Percentiles rank a stretch among this genome's conserved stretches.
These are phyloP conservation scores for Penicillium digitatum DNA, from an alignment of 2,329 filamentous ascomycete species.

Conservation along the genomic window DNA sequence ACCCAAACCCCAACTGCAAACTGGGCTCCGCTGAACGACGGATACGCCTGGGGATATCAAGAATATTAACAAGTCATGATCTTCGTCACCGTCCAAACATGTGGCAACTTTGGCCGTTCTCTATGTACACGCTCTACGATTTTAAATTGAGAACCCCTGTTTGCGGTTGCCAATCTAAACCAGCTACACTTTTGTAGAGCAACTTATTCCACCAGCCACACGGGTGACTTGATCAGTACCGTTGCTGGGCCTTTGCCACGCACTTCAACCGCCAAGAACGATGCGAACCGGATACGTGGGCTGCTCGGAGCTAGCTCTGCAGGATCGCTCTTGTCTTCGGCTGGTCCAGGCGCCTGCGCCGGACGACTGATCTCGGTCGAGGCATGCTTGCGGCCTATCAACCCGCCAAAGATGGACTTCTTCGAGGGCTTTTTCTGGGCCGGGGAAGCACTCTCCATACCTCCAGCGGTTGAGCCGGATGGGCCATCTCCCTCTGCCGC, in stretches of 20 bases:
- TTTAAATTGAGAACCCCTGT: not conserved
- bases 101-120: constrained; percentile 2
- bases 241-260: constrained; percentile 59
- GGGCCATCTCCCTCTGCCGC: constrained; percentile 21
- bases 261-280: constrained; percentile 71
- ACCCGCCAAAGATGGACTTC: constrained; percentile 42
- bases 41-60: constrained; percentile 19
- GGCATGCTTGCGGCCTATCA: constrained; percentile 38
- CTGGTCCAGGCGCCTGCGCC: constrained; percentile 11
- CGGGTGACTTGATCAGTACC: constrained; percentile 70
- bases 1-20: not conserved
- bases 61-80: constrained; percentile 10
- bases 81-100: constrained; percentile 13
- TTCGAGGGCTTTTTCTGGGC: constrained; percentile 31
- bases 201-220: constrained; percentile 48
- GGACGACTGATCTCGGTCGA: constrained; percentile 10
- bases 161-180: not conserved
- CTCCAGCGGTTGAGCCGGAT: constrained; percentile 21
- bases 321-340: constrained; percentile 23
- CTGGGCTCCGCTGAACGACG: constrained; percentile 1
- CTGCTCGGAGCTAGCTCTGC: constrained; percentile 48
- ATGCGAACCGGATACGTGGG: constrained; percentile 67
- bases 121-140: constrained; percentile 12
- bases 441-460: constrained; percentile 15
- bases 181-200: not conserved